Percentiles rank a stretch among this genome's conserved stretches.
phyloP scores from a whole-genome alignment of 768 basidiomycete species.

The Hypsizygus marmoreus region DNA sequence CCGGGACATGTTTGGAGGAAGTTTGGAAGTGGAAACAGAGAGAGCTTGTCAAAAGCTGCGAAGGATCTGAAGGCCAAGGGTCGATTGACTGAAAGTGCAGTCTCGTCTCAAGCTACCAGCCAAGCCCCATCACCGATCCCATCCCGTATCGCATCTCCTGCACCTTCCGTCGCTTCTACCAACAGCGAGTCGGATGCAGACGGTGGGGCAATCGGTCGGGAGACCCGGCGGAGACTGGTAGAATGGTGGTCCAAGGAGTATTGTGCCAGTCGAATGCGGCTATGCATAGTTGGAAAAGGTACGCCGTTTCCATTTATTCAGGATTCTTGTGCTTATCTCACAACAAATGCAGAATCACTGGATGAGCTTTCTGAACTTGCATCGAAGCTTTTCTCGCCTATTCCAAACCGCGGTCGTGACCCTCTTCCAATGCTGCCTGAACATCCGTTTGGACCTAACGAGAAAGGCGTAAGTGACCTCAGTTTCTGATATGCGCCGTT shows the following conservation, averaged over 20 bases:
- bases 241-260: slow-evolving; percentile 88
- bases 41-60: slow-evolving; percentile 68
- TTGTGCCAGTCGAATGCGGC: slow-evolving; percentile 78
- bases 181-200: slow-evolving; percentile 67
- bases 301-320: slow-evolving; percentile 3
- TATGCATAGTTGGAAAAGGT: slow-evolving; percentile 84
- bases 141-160: slow-evolving; percentile 59
- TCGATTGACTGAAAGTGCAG: slow-evolving; percentile 32
- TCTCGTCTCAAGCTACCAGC: slow-evolving; percentile 31
- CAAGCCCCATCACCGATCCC: slow-evolving; percentile 45
- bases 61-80: slow-evolving; percentile 54
- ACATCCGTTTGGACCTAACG: slow-evolving; percentile 74
- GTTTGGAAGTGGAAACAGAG: slow-evolving; percentile 86
- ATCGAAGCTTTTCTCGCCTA: slow-evolving; percentile 69
- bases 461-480: slow-evolving; percentile 62
- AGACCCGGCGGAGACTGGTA: slow-evolving; percentile 74
- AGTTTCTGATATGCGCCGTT: not conserved
- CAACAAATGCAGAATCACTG: slow-evolving; percentile 69
- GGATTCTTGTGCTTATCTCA: slow-evolving; percentile 4
- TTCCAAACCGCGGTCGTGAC: slow-evolving; percentile 62
- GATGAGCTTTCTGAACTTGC: slow-evolving; percentile 69
- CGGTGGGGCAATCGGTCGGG: slow-evolving; percentile 77
- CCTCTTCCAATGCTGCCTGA: slow-evolving; percentile 64
- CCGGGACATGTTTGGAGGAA: slow-evolving; percentile 85
- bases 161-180: slow-evolving; percentile 54